These are phyloP conservation scores for Choiromyces venosus DNA, from an alignment of 495 filamentous ascomycete genomes.

Conservation along the genomic window DNA sequence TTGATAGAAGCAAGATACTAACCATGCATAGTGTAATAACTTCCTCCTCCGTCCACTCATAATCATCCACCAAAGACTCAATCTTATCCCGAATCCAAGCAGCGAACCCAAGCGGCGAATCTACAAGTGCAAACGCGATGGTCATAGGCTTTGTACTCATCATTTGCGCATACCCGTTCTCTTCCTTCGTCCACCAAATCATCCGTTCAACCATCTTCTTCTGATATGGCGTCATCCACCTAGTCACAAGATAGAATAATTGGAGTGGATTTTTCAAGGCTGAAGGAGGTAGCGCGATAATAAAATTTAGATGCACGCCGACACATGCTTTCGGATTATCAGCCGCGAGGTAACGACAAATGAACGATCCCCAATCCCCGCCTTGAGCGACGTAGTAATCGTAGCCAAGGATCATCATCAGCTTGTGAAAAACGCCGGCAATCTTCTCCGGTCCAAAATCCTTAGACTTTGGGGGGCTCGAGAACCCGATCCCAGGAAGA, in stretches of 20 bases:
- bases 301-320: conserved; percentile 63
- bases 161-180: conserved; percentile 18
- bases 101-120: conserved; percentile 58
- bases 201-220: conserved; percentile 21
- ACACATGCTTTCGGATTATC: conserved; percentile 55
- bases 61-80: conserved; percentile 61
- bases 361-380: conserved; percentile 63
- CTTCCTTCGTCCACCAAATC: conserved; percentile 21
- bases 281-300: conserved; percentile 43
- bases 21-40: conserved; percentile 61
- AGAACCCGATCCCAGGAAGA: conserved; percentile 69
- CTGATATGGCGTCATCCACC: conserved; percentile 42
- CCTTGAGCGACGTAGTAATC: conserved; percentile 60
- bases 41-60: conserved; percentile 64
- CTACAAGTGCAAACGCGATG: conserved; percentile 52
- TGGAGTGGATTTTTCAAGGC: conserved; percentile 23
- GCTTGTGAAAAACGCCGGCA: conserved; percentile 55
- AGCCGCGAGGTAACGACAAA: conserved; percentile 55
- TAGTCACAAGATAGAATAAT: conserved; percentile 12
- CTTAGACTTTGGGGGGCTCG: conserved; percentile 51
- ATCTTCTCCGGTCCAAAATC: conserved; percentile 58
- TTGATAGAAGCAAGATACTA: conserved; percentile 55
- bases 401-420: conserved; percentile 68
- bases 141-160: conserved; percentile 59
- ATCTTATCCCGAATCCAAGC: conserved; percentile 69